Base-by-base conservation (phyloP, 2,329 filamentous ascomycete species). In the Tolypocladium album region DNA sequence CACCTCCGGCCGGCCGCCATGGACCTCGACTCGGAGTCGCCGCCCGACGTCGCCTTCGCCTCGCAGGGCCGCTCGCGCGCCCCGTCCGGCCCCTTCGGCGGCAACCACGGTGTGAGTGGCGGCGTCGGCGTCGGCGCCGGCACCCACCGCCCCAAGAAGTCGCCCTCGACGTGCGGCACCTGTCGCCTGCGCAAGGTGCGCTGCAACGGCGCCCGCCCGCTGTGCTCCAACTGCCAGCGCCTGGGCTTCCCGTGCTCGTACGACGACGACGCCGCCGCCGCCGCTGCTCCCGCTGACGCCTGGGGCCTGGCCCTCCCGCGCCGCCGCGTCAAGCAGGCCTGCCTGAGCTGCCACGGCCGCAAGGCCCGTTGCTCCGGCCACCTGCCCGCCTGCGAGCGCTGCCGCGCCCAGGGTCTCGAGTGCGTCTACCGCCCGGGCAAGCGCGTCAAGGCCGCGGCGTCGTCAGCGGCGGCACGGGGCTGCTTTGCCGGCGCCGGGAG, bases 311-410 rank as follows among this genome's bases (percentile, higher is more conserved):
- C 75, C n/a, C 67, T 82, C 57, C 79, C 82, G 8, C 73, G 81
- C 47, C 77, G 82, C 43, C 79, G 82, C 27, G 82, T 83, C 52
- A 77, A 81, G 53, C 77, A 82, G 68, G 82, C 82, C 36, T 85
- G 82, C 64, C 75, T 80, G 66, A 82, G 78, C 66, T 85, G 82
- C 68, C 82, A 85, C 63, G 78, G 79, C 40, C 76, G 82, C 64
- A 85, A 85, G 67, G 82, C 82, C 38, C 75, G 81, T 56, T 85
- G 82, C 71, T 83, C 79, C 58, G 82, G 82, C n/a, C 78, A 82
- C 63, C 74, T 79, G 57, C 82, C 82, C 4, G 76, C 78, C 58
- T 85, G 82, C 65, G 79, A 83, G 57, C 74, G 74, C 24, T 76
- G 74, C 45, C 78, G 78, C 27, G 71, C 74, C 5, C 81, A 83